Conservation (phyloP, 495 filamentous ascomycete species). For the Cryomyces minteri region DNA sequence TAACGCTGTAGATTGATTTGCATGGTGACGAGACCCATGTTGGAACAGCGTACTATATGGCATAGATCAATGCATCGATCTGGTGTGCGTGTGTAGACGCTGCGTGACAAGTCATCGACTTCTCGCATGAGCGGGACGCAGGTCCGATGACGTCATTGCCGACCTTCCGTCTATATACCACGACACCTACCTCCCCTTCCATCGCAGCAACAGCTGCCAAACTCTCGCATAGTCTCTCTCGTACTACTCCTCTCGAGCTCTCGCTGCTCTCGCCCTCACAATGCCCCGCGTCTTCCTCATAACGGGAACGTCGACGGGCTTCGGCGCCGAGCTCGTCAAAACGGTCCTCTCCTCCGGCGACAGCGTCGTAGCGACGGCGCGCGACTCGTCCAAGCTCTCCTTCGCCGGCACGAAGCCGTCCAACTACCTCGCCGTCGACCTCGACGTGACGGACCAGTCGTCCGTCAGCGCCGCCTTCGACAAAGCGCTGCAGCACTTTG, state of each 20-base stretch:
- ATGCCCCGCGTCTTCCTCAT: conserved; percentile 19
- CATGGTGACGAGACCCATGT: no score
- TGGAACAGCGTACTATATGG: no score
- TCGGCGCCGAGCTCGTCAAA: conserved; percentile 18
- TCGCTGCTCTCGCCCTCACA: neutral
- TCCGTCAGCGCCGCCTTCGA: conserved; percentile 18
- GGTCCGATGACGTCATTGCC: no score
- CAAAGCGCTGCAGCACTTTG: conserved; percentile 16
- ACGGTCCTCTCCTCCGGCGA: conserved; percentile 15
- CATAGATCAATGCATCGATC: no score
- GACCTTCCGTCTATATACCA: no score
- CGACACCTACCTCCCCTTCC: neutral
- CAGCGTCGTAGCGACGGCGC: conserved; percentile 20
- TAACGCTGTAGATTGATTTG: no score
- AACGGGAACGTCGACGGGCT: conserved; percentile 20
- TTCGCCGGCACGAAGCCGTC: conserved; percentile 6
- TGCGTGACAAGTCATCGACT: no score
- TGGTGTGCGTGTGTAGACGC: no score
- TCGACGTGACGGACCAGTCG: conserved; percentile 14
- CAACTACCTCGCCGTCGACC: conserved; percentile 13
- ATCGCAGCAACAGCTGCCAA: no score
- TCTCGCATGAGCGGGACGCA: no score
- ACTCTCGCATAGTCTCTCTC: no score
- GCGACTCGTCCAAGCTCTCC: conserved; percentile 13
- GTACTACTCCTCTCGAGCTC: neutral